These are phyloP conservation scores for Hortiboletus campestris DNA, from an alignment of 768 basidiomycete genomes.

Conservation along the genomic window DNA sequence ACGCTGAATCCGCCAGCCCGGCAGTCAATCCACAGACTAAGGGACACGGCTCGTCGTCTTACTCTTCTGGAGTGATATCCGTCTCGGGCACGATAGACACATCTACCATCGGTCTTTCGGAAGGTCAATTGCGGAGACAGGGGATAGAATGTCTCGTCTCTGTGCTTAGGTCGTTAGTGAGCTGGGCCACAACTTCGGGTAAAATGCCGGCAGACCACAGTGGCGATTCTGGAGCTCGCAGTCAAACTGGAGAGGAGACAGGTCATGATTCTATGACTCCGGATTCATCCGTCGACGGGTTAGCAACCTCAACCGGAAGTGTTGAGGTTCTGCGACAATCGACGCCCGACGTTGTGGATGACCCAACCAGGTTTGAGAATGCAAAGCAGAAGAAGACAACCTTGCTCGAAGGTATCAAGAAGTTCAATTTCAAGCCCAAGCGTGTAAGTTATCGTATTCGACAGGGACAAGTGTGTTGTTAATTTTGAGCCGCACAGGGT, in stretches of 20 bases:
- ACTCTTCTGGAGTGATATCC: constrained; percentile 63
- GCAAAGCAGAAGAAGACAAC: constrained; percentile 97
- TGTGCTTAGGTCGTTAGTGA: constrained; percentile 84
- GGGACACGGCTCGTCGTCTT: constrained; percentile 39
- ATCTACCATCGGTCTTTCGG: constrained; percentile 66
- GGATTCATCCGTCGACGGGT: constrained; percentile 55
- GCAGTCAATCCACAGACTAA: constrained; percentile 47
- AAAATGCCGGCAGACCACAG: constrained; percentile 33
- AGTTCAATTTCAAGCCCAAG: constrained; percentile 99
- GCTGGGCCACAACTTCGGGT: constrained; percentile 72
- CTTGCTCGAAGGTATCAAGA: constrained; percentile 90
- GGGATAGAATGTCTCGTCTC: constrained; percentile 93
- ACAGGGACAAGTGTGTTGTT: not conserved
- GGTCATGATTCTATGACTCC: constrained; percentile 51
- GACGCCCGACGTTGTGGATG: constrained; percentile 83
- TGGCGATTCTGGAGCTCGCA: constrained; percentile 42
- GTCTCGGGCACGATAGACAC: constrained; percentile 69
- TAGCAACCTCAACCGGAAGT: constrained; percentile 47
- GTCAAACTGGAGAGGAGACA: constrained; percentile 52
- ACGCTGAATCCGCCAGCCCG: constrained; percentile 59
- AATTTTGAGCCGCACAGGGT: constrained; percentile 51
- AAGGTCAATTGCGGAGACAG: constrained; percentile 82
- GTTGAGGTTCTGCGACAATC: constrained; percentile 58
- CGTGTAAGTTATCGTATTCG: constrained; percentile 49
- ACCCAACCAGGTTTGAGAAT: constrained; percentile 89